Base-by-base conservation (phyloP, 2,329 filamentous ascomycete genomes). In the Diplodia corticola region DNA sequence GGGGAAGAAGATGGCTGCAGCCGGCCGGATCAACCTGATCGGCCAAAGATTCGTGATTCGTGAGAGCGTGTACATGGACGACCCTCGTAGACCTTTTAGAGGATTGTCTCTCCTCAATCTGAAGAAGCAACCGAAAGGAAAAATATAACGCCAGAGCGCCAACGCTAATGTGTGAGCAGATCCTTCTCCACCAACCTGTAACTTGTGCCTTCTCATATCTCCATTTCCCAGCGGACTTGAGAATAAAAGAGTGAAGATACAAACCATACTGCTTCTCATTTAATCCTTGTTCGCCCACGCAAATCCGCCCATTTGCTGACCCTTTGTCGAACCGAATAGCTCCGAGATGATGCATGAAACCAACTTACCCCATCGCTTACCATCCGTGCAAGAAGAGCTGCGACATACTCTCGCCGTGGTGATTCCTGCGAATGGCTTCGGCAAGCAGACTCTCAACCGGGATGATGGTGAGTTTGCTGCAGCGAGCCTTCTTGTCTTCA, bases 351-450 rank as follows among this genome's bases (percentile, higher is more conserved):
- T 64, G 48, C 48, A 40, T n/a, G 37, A 40, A 49, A 64, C 22
- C 46, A 26, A 51, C 61, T 51, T 64, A 64, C 48, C 22, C 22
- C 40, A 26, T 33, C 28, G 6, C 17, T 37, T 64, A 65, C 63
- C 63, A 77, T 70, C 54, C 54, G 49, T 83, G 80, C 73, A 80
- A 77, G 69, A 82, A 84, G 3, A 84, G 77, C 71, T 82, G 80
- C 63, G 77, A 80, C 74, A 92, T 90, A 69, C 90, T 89, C 81
- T 97, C 94, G 78, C 95, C 95, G 75, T 98, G 95, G 78, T 99
- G 94, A 77, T 98, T 98, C 73, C 95, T 88, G 73, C 95, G 87
- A 72, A 99, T 98, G 60, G 93, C 93, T 80, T 99, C 95, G 4
- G 93, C 88, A 48, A 99, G 83, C 61, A 99, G 83, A 75, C 89